Conservation (phyloP, 2,329 filamentous ascomycete species). For the Metarhizium guizhouense region DNA sequence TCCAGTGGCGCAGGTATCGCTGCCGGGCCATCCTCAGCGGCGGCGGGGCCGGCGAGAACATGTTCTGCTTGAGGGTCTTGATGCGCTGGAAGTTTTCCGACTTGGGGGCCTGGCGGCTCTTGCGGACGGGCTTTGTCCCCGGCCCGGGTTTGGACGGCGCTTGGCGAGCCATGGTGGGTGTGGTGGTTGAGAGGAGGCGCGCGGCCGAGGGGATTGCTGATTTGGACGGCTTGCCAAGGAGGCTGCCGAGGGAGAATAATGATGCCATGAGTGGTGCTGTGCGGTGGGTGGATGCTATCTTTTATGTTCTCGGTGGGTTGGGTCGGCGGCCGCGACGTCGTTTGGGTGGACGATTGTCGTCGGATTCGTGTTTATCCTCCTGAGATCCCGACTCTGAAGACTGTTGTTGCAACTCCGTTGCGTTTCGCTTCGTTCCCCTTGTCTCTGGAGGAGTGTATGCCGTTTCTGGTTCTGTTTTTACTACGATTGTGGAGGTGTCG, state of each 20-base stretch:
- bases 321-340: neutral
- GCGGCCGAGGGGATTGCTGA: constrained; percentile 5
- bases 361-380: too few species aligned
- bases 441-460: neutral
- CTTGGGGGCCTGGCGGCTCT: constrained; percentile 19
- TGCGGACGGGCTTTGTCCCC: constrained; percentile 16
- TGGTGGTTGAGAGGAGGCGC: constrained; percentile 22
- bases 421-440: neutral
- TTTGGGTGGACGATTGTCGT: neutral
- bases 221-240: constrained; percentile 18
- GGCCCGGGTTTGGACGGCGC: constrained; percentile 16
- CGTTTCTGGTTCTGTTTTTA: neutral
- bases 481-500: neutral
- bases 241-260: constrained; percentile 19
- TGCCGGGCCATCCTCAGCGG: constrained; percentile 85
- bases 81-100: constrained; percentile 34
- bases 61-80: constrained; percentile 35
- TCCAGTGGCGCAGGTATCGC: constrained; percentile 91
- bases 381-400: too few species aligned
- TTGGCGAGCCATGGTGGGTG: constrained; percentile 20
- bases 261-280: constrained; percentile 16
- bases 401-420: neutral
- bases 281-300: neutral
- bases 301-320: constrained; percentile 1
- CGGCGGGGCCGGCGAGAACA: constrained; percentile 42